Evolutionary conservation across 2,329 filamentous ascomycete genomes (phyloP).

Genomic region (Fusarium neocosmosporiellum): DNA sequence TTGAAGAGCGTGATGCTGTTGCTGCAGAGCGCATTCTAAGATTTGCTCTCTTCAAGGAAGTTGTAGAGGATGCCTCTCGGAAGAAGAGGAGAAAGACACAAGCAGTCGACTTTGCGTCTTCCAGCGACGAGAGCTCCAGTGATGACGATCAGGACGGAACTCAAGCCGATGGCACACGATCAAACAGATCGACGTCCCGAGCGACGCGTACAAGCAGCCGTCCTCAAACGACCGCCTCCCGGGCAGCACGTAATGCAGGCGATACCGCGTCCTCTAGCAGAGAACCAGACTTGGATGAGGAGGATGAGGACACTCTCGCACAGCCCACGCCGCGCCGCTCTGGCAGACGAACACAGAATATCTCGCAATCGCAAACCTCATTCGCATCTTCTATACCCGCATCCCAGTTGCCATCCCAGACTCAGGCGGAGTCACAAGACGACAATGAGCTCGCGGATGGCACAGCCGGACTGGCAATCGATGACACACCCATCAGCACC

Average conservation of each 20-base stretch:
- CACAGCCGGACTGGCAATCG: slow-evolving; percentile 56
- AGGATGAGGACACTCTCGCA: slow-evolving; percentile 47
- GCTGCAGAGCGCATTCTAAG: slow-evolving; percentile 90
- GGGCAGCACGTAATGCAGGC: slow-evolving; percentile 35
- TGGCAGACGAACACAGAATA: slow-evolving; percentile 52
- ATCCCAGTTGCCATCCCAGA: slow-evolving; percentile 71
- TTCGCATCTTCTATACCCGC: slow-evolving; percentile 84
- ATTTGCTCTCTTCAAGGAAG: slow-evolving; percentile 97
- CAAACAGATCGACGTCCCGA: slow-evolving; percentile 40
- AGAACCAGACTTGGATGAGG: slow-evolving; percentile 57
- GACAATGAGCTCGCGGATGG: slow-evolving; percentile 57
- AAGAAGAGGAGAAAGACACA: slow-evolving; percentile 84
- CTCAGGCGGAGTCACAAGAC: slow-evolving; percentile 55
- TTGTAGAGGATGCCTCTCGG: slow-evolving; percentile 80
- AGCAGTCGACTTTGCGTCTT: slow-evolving; percentile 66
- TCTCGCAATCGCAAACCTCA: slow-evolving; percentile 65
- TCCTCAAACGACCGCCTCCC: slow-evolving; percentile 34
- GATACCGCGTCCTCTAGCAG: slow-evolving; percentile 42
- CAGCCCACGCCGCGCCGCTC: slow-evolving; percentile 55
- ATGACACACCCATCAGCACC: slow-evolving; percentile 63
- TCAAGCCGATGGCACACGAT: slow-evolving; percentile 62
- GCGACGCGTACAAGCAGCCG: slow-evolving; percentile 45
- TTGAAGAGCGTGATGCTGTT: slow-evolving; percentile 89
- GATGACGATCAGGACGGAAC: slow-evolving; percentile 67
- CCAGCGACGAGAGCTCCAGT: slow-evolving; percentile 68